phyloP scores from a whole-genome alignment of 1,284 basidiomycete species.

The Leucoagaricus sp. region DNA sequence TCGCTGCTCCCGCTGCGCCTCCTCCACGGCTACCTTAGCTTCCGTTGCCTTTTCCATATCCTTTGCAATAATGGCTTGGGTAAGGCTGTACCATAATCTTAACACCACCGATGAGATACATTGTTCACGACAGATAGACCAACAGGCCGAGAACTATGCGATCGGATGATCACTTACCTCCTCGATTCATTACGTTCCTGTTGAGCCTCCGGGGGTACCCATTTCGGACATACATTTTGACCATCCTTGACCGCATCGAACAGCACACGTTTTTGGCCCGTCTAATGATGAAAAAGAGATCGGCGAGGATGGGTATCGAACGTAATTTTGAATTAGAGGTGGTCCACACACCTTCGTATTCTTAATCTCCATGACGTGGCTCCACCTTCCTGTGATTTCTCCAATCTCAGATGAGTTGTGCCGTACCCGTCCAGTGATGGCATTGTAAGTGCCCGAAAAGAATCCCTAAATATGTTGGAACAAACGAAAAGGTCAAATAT shows the following conservation, averaged over 20 bases:
- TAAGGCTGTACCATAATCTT: conserved; percentile 86
- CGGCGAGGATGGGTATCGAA: background rate
- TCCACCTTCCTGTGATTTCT: conserved; percentile 92
- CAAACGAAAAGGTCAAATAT: background rate
- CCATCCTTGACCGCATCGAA: conserved; percentile 86
- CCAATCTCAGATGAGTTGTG: conserved; percentile 72
- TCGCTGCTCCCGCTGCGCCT: conserved; percentile 86
- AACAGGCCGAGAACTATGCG: conserved; percentile 24
- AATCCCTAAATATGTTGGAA: conserved; percentile 66
- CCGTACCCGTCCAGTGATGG: conserved; percentile 81
- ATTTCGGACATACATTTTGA: conserved; percentile 77
- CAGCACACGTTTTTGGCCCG: conserved; percentile 71
- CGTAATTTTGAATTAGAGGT: background rate
- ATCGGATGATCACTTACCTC: conserved; percentile 42
- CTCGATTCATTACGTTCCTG: conserved; percentile 93
- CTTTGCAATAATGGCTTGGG: conserved; percentile 82
- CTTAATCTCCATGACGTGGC: conserved; percentile 88
- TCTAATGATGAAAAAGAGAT: conserved; percentile 36
- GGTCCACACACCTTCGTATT: conserved; percentile 53
- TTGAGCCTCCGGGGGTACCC: conserved; percentile 80
- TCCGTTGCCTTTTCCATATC: conserved; percentile 95
- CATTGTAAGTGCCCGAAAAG: conserved; percentile 96
- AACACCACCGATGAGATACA: conserved; percentile 6
- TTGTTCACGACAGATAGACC: background rate
- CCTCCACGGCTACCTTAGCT: conserved; percentile 91